A percentile compares a stretch with the other conserved stretches of the same genome.
Conservation (phyloP, 768 basidiomycete genomes). For the Leccinum uliginosum region DNA sequence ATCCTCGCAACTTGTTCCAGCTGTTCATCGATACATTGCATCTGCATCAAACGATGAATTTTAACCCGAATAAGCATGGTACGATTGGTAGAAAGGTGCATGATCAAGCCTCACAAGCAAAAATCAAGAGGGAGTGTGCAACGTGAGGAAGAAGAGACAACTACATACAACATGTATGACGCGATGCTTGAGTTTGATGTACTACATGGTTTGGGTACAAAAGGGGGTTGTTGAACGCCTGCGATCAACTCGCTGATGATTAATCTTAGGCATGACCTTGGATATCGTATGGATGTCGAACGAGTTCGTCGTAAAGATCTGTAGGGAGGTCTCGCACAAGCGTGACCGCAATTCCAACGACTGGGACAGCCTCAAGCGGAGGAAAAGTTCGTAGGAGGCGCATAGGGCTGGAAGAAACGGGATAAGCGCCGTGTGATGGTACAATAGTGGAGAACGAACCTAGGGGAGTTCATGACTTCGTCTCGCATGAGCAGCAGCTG, state of each 20-base stretch:
- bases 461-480: conserved; percentile 81
- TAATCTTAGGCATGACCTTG: conserved; percentile 13
- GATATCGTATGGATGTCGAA: conserved; percentile 77
- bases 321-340: conserved; percentile 88
- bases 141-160: not conserved
- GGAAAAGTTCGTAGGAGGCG: conserved; percentile 91
- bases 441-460: conserved; percentile 45
- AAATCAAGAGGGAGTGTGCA: not conserved
- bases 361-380: conserved; percentile 78
- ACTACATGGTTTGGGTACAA: conserved; percentile 22
- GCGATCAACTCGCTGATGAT: conserved; percentile 9
- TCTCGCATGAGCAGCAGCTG: conserved; percentile 88
- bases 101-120: not conserved
- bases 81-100: not conserved
- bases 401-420: conserved; percentile 67
- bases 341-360: conserved; percentile 91
- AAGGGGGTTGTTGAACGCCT: conserved; percentile 6
- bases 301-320: conserved; percentile 84
- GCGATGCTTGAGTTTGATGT: conserved; percentile 9
- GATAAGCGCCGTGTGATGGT: not conserved
- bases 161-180: conserved; percentile 16
- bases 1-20: not conserved
- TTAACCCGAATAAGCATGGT: not conserved
- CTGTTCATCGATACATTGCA: not conserved
- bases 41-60: not conserved